phyloP scores from a whole-genome alignment of 164 flowering plant species.

The Tinospora cordifolia region DNA sequence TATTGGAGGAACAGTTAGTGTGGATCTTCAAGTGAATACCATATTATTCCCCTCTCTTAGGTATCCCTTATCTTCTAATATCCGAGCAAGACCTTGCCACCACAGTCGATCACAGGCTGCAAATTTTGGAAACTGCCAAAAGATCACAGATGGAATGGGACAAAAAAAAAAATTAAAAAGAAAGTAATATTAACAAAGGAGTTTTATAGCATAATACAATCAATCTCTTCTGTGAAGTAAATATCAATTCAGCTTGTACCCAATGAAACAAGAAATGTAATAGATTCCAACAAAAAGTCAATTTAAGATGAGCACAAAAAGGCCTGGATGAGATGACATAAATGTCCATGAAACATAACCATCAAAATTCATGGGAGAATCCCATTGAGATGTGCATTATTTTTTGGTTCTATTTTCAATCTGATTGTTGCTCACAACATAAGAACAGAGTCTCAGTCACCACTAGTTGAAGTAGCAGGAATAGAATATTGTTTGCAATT shows the following conservation, averaged over 20 bases:
- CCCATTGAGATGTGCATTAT: neutral
- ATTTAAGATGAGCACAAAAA: neutral
- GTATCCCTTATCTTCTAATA: constrained; percentile 62
- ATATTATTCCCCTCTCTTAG: constrained; percentile 49
- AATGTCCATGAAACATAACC: neutral
- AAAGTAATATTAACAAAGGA: neutral
- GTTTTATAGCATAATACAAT: neutral
- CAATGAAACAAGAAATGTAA: neutral
- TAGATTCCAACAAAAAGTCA: neutral
- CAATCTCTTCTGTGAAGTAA: neutral
- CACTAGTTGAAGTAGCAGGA: too few relatives aligned
- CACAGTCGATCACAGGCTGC: constrained; percentile 54
- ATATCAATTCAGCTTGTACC: neutral
- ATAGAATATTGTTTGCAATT: too few relatives aligned
- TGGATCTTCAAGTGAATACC: constrained; percentile 31
- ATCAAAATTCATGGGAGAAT: neutral
- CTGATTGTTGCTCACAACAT: neutral
- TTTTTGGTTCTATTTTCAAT: neutral
- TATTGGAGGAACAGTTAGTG: too few relatives aligned
- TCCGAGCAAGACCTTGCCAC: constrained; percentile 86
- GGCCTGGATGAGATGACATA: neutral
- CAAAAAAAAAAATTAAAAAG: too few relatives aligned
- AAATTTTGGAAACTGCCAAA: constrained; percentile 41
- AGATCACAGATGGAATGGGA: constrained; percentile 12
- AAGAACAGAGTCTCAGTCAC: too few relatives aligned